Percentiles rank a stretch among this genome's conserved stretches.
Evolutionary conservation across 495 filamentous ascomycete genomes (phyloP).

Genomic region (Xylaria scruposa): DNA sequence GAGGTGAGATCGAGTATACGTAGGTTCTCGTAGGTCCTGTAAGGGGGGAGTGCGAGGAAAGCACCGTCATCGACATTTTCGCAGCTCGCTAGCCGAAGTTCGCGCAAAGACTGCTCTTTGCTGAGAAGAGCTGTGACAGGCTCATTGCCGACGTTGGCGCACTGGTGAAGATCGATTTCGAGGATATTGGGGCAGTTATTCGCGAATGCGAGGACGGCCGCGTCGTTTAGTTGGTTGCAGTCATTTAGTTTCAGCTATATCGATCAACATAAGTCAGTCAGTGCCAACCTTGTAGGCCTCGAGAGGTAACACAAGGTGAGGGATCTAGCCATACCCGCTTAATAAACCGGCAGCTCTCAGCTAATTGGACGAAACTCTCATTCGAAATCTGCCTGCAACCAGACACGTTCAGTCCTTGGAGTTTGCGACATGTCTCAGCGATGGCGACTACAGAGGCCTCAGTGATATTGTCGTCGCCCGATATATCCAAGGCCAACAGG

Average conservation of each 20-base stretch:
- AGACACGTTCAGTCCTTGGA: slow-evolving; percentile 95
- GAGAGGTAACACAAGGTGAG: neutral
- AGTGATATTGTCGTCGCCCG: slow-evolving; percentile 77
- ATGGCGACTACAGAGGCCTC: slow-evolving; percentile 82
- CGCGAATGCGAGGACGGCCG: slow-evolving; percentile 83
- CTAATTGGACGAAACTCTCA: slow-evolving; percentile 80
- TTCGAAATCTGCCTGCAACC: slow-evolving; percentile 85
- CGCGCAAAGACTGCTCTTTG: slow-evolving; percentile 79
- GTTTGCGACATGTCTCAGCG: slow-evolving; percentile 76
- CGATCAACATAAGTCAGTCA: slow-evolving; percentile 30
- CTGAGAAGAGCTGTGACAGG: slow-evolving; percentile 79
- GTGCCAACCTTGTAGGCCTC: slow-evolving; percentile 22
- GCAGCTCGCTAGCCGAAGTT: slow-evolving; percentile 86
- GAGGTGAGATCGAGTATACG: slow-evolving; percentile 94
- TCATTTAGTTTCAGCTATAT: slow-evolving; percentile 91
- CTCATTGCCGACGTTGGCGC: slow-evolving; percentile 76
- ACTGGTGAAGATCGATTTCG: slow-evolving; percentile 94
- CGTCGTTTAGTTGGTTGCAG: slow-evolving; percentile 78
- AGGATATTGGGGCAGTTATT: slow-evolving; percentile 87
- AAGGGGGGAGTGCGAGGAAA: slow-evolving; percentile 79
- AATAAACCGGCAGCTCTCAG: slow-evolving; percentile 81
- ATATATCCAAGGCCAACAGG: slow-evolving; percentile 90
- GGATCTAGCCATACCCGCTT: slow-evolving; percentile 73
- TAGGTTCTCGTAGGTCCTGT: slow-evolving; percentile 77
- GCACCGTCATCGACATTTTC: slow-evolving; percentile 80